phyloP scores from a whole-genome alignment of 2,329 filamentous ascomycete genomes.

The Colletotrichum liriopes region DNA sequence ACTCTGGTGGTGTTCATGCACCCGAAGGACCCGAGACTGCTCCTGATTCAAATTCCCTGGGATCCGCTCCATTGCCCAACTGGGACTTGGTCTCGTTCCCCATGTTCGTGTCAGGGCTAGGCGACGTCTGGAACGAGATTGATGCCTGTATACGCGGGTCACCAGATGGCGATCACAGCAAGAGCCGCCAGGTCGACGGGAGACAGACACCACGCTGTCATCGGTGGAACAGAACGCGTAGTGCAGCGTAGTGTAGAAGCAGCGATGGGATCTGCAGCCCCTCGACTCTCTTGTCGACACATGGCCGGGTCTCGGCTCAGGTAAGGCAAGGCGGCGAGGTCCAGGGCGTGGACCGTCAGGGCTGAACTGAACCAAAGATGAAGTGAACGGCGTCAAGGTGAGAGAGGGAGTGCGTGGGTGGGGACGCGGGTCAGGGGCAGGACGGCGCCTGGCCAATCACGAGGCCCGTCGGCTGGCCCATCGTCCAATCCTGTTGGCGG shows the following conservation, averaged over 20 bases:
- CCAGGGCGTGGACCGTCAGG: slow-evolving; percentile 4
- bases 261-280: neutral
- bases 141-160: neutral
- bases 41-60: slow-evolving; percentile 2
- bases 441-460: neutral
- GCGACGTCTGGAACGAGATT: neutral
- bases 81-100: neutral
- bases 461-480: neutral
- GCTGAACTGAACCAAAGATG: slow-evolving; percentile 27
- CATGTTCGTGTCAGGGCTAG: neutral
- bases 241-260: neutral
- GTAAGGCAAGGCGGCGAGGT: slow-evolving; percentile 18
- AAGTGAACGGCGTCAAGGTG: slow-evolving; percentile 24
- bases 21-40: slow-evolving; percentile 2
- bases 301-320: slow-evolving; percentile 26
- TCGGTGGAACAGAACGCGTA: neutral
- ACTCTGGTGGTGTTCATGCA: neutral
- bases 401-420: neutral
- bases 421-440: neutral
- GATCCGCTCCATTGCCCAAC: neutral
- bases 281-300: neutral
- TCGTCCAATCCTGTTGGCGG: slow-evolving; percentile 24
- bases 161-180: neutral
- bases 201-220: neutral
- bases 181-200: neutral